phyloP scores from a whole-genome alignment of 352 stramenopile genomes.

The Phytopythium vexans region DNA sequence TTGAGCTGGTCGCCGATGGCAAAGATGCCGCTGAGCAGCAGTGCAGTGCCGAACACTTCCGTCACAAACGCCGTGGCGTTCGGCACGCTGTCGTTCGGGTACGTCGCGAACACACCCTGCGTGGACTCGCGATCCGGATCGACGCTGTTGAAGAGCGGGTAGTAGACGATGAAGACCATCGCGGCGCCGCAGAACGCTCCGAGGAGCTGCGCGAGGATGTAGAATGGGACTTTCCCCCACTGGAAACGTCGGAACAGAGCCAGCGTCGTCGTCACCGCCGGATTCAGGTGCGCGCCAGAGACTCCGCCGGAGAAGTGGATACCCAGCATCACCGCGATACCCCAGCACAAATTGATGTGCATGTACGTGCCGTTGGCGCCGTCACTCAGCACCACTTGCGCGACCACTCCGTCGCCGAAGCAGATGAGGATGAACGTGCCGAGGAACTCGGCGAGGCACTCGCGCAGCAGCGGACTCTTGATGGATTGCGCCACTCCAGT shows the following conservation, averaged over 20 bases:
- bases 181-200: conserved; percentile 41
- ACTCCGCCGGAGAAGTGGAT: conserved; percentile 49
- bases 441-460: conserved; percentile 57
- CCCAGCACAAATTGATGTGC: conserved; percentile 58
- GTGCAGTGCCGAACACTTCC: conserved; percentile 51
- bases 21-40: conserved; percentile 54
- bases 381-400: conserved; percentile 42
- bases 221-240: conserved; percentile 38
- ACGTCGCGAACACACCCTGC: conserved; percentile 50
- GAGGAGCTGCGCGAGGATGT: conserved; percentile 35
- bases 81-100: conserved; percentile 35
- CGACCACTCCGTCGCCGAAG: conserved; percentile 51
- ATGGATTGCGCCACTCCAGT: too few relatives aligned
- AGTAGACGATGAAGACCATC: conserved; percentile 51
- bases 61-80: conserved; percentile 49
- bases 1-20: conserved; percentile 54
- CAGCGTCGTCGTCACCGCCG: conserved; percentile 49
- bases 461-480: conserved; percentile 23
- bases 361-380: conserved; percentile 46
- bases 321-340: conserved; percentile 52
- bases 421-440: conserved; percentile 59
- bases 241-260: conserved; percentile 40
- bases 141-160: conserved; percentile 38
- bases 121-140: conserved; percentile 42
- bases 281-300: conserved; percentile 60